These are phyloP conservation scores for Arthroderma uncinatum DNA, from an alignment of 2,329 filamentous ascomycete genomes.

Conservation along the genomic window DNA sequence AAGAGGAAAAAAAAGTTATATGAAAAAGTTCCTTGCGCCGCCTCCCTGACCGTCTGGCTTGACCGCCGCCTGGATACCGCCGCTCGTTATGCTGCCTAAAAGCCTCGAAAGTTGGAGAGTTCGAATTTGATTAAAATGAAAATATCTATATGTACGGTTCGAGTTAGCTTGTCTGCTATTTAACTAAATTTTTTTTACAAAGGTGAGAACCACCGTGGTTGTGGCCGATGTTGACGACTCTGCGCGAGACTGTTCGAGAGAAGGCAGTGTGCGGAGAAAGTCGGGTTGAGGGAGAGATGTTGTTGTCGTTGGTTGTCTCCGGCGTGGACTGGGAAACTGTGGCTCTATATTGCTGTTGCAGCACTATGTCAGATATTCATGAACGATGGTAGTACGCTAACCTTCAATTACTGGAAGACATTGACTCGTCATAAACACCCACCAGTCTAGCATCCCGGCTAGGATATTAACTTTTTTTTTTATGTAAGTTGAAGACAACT, in stretches of 20 bases:
- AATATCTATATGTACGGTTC: background rate
- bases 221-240: background rate
- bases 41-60: background rate
- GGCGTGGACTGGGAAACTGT: background rate
- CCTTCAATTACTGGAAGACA: background rate
- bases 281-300: background rate
- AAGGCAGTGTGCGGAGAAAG: background rate
- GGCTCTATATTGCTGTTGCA: background rate
- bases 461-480: background rate
- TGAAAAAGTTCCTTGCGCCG: background rate
- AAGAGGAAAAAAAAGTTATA: background rate
- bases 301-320: background rate
- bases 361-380: background rate
- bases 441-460: background rate
- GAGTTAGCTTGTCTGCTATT: background rate
- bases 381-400: background rate
- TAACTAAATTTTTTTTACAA: background rate
- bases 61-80: background rate
- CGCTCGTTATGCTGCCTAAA: background rate
- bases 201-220: conserved; percentile 2
- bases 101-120: background rate
- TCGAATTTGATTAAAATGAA: background rate
- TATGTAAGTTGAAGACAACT: background rate
- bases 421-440: background rate
- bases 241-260: background rate